These are phyloP conservation scores for Madurella fahalii DNA, from an alignment of 2,329 filamentous ascomycete genomes.

Conservation along the genomic window DNA sequence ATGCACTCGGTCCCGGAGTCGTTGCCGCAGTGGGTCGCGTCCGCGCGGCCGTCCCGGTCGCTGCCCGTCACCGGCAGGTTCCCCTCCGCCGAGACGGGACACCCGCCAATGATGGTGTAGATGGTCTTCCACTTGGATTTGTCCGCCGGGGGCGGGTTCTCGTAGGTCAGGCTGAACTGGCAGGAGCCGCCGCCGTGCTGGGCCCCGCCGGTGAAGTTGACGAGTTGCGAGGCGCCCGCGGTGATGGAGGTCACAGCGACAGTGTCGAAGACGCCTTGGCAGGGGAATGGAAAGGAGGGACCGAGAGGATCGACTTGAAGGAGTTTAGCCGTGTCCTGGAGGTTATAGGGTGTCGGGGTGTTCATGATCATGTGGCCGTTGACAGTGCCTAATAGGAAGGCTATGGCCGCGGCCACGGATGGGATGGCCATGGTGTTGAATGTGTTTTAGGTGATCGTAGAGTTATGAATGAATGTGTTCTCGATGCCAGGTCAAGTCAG, in stretches of 20 bases:
- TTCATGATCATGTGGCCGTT: conserved; percentile 27
- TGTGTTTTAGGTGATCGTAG: background rate
- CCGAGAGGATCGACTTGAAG: conserved; percentile 22
- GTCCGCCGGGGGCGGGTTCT: conserved; percentile 24
- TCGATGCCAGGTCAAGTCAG: too few relatives aligned
- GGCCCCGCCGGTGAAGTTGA: conserved; percentile 31
- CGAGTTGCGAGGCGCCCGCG: conserved; percentile 17
- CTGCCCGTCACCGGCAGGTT: conserved; percentile 11
- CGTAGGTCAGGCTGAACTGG: conserved; percentile 30
- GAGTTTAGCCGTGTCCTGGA: conserved; percentile 13
- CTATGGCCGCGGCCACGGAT: background rate
- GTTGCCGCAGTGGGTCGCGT: conserved; percentile 21
- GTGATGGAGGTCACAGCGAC: conserved; percentile 17
- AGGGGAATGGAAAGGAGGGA: conserved; percentile 21
- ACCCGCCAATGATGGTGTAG: conserved; percentile 32
- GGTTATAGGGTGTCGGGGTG: conserved; percentile 25
- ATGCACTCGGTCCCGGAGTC: conserved; percentile 26
- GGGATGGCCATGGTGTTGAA: background rate
- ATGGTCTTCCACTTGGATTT: conserved; percentile 30
- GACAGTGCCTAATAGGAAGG: conserved; percentile 7
- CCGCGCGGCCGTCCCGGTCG: conserved; percentile 19
- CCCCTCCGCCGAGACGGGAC: conserved; percentile 26
- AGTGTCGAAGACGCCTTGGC: conserved; percentile 17
- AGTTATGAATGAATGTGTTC: background rate
- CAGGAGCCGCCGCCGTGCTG: conserved; percentile 33